Percentiles rank a stretch among this genome's conserved stretches.
Evolutionary conservation across 306 rosid genomes (phyloP).

Genomic region (Prunus salicina): DNA sequence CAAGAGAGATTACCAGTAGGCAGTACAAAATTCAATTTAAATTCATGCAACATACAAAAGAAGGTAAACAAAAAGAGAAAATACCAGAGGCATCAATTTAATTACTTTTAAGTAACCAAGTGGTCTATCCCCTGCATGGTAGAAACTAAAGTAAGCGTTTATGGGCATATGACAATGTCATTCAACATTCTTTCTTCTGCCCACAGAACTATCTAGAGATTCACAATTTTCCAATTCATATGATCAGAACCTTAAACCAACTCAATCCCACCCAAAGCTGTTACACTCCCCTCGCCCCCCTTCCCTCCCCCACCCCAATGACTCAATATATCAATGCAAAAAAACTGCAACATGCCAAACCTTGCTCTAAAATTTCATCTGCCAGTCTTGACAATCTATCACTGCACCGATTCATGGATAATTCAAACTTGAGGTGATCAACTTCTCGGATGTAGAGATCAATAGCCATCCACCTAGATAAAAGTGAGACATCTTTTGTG

Average conservation of each 20-base stretch:
- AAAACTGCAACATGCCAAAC: constrained; percentile 35
- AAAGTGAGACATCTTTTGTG: constrained; percentile 79
- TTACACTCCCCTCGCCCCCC: not conserved
- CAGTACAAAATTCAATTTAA: not conserved
- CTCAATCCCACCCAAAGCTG: not conserved
- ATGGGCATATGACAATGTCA: not conserved
- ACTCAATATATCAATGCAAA: constrained; percentile 1
- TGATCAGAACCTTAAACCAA: not conserved
- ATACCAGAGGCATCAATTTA: not conserved
- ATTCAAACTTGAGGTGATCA: constrained; percentile 87
- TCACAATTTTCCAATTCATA: not conserved
- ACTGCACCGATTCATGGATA: constrained; percentile 86
- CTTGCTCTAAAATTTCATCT: constrained; percentile 71
- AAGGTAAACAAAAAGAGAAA: not conserved
- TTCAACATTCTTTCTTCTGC: not conserved
- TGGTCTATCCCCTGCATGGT: not conserved
- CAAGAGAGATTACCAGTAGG: constrained; percentile 16
- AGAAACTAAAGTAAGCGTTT: not conserved
- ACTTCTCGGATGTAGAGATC: constrained; percentile 85
- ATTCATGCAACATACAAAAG: not conserved
- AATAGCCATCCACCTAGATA: constrained; percentile 92
- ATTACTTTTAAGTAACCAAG: not conserved
- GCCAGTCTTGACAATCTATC: constrained; percentile 61
- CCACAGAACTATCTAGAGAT: not conserved
- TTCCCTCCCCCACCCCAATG: not conserved